Conservation (phyloP, 805 yeast genomes). For the Monosporozyma solicola region DNA sequence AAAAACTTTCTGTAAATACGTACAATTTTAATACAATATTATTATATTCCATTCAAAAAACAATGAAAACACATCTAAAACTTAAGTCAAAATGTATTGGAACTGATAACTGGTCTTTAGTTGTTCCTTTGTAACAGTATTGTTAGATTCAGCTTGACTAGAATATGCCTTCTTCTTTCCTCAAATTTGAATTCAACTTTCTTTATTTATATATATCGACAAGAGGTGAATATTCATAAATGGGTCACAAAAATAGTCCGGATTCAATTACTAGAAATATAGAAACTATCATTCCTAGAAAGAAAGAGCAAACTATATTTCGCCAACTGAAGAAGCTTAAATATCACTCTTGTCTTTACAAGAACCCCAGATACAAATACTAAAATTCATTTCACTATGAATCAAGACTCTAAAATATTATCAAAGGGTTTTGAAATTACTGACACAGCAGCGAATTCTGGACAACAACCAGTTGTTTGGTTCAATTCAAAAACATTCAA, state of each 20-base stretch:
- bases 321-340: too few species aligned
- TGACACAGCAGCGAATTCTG: neutral
- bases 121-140: neutral
- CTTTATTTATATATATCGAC: neutral
- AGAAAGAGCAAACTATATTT: too few species aligned
- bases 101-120: neutral
- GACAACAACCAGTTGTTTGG: neutral
- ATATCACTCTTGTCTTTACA: too few species aligned
- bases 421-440: neutral
- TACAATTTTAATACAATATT: neutral
- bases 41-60: neutral
- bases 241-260: neutral
- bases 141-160: too few species aligned
- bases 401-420: neutral
- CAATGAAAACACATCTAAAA: neutral
- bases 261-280: neutral
- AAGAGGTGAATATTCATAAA: neutral
- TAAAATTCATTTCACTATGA: neutral
- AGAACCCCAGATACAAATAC: too few species aligned
- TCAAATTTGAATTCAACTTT: neutral
- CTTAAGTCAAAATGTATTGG: neutral
- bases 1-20: constrained; percentile 20
- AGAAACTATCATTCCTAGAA: too few species aligned
- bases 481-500: neutral
- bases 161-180: too few species aligned